Percentiles rank a stretch among this genome's conserved stretches.
Conservation (phyloP, 179 eudicot species). For the Nepenthes alata region DNA sequence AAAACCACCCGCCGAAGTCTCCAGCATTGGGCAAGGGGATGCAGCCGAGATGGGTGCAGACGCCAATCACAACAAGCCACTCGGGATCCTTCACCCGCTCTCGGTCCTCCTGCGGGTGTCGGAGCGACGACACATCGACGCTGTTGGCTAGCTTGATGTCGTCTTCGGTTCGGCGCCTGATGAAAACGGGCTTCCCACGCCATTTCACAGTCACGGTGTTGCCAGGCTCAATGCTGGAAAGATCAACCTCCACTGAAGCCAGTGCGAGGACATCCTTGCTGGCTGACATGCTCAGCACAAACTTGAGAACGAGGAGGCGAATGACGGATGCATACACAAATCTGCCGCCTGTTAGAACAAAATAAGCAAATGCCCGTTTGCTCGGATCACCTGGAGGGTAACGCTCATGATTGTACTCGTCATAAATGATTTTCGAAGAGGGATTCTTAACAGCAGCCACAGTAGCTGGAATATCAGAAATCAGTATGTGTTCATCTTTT, state of each 20-base stretch:
- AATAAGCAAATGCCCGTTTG: conserved; percentile 68
- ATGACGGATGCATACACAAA: conserved; percentile 56
- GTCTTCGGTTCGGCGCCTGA: conserved; percentile 53
- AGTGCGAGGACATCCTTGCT: conserved; percentile 67
- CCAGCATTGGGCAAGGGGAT: conserved; percentile 72
- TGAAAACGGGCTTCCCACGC: conserved; percentile 79
- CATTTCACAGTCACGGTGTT: conserved; percentile 47
- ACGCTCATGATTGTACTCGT: conserved; percentile 33
- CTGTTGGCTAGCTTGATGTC: conserved; percentile 58
- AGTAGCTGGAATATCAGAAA: conserved; percentile 41
- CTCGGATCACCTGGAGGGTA: conserved; percentile 62
- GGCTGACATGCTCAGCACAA: conserved; percentile 64
- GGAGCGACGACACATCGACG: conserved; percentile 40
- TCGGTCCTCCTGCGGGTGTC: conserved; percentile 62
- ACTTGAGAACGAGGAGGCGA: conserved; percentile 53
- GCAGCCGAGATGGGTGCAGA: conserved; percentile 66
- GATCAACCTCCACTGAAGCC: conserved; percentile 11
- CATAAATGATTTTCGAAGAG: conserved; percentile 27
- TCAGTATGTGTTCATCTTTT: conserved; percentile 15
- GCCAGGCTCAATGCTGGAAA: conserved; percentile 14
- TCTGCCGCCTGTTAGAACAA: conserved; percentile 60
- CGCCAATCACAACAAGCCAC: conserved; percentile 62
- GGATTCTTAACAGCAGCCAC: conserved; percentile 48
- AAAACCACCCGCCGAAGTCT: conserved; percentile 64
- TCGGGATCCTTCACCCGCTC: conserved; percentile 65